Evolutionary conservation across 768 basidiomycete genomes (phyloP), one percentile per base, ranked within the genome.

Genomic region (Melanogaster broomeanus): DNA sequence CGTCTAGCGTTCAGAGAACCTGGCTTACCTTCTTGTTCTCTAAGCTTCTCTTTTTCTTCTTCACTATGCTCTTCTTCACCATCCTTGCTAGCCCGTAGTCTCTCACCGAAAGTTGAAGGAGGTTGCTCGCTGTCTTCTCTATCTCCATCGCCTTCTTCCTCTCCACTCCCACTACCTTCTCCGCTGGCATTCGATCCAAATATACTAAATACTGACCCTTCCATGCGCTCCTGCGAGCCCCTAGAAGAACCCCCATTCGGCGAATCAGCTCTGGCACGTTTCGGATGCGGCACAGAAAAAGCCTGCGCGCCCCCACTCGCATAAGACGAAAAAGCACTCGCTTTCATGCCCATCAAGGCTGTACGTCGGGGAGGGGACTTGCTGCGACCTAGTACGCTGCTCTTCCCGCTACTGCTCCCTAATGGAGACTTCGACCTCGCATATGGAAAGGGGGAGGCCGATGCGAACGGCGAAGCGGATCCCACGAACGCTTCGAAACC

Each of bases 1-100:
- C 15, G 42, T 18, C 31, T 1, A 0, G 2, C 42, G 49, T 39
- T n/a, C 25, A 39, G 10, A 16, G 28, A 13, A 25, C 24, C 35
- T 15, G 2, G 69, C 80, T 53, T 48, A 84, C 89, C 77, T 64
- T 88, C 85, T 70, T 88, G 86, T 65, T 88, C 86, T 11, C 77
- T 81, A 60, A 89, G 60, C 19, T 71, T 70, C 46, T 66, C 65
- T 24, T 75, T 74, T 50, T 67, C 66, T 13, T 81, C 80, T 38
- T 72, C 67, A 3, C 64, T 71, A 19, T 65, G 73, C 13, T 78
- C 79, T 13, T 81, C 80, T 1, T 84, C 80, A 3, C 79, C 81
- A 46, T 84, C 84, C 63, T 76, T 81, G 27, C 76, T 75, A 9
- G 86, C 84, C 45, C 88, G 74, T 56, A 90, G 63, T 49, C 79